Evolutionary conservation across 148 eudicot species (phyloP), one percentile per base, ranked within the genome.

Genomic region (Rhododendron ovatum): DNA sequence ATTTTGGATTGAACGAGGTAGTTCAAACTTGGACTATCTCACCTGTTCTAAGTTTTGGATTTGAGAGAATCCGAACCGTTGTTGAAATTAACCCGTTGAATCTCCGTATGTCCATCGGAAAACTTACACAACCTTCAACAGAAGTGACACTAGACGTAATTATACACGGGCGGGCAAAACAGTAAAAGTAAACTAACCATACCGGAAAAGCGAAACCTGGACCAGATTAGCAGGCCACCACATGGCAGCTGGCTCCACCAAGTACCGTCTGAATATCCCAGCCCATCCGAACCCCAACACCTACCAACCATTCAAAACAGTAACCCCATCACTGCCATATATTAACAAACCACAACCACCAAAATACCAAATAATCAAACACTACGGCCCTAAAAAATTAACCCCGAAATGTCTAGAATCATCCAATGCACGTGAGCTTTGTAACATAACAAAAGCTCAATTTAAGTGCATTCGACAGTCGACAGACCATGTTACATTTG

Each of bases 221-320:
- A 97, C 99, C 30, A 97, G 94, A 86, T 97, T 97, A 3, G 96
- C 90, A 22, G 99, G 99, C 99, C 99, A 97, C 99, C 99, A 97
- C 99, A 97, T 97, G 47, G 92, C 96, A 0, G 99, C 95, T 17
- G 99, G 99, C 89, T 96, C 99, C 86, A 96, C 99, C 87, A 96
- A 84, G 77, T 93, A 95, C 69, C 93, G 89, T 75, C 99, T 89
- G 89, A 92, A 96, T 83, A 96, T 89, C 1, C 99, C 99, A 33
- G 99, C 98, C 99, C 99, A 97, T 85, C 99, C 99, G 78, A 97
- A 97, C 81, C 99, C 99, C 87, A 97, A 80, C 75, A 97, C 96
- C 99, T 96, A 88, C 91, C 91, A 89, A 88, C 91, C 91, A 89
- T 90, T 87, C 91, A 89, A 89, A 89, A 7, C 85, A 74, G 41